These are phyloP conservation scores for Salvia sclarea DNA, from an alignment of 305 asterid species.

Conservation along the genomic window DNA sequence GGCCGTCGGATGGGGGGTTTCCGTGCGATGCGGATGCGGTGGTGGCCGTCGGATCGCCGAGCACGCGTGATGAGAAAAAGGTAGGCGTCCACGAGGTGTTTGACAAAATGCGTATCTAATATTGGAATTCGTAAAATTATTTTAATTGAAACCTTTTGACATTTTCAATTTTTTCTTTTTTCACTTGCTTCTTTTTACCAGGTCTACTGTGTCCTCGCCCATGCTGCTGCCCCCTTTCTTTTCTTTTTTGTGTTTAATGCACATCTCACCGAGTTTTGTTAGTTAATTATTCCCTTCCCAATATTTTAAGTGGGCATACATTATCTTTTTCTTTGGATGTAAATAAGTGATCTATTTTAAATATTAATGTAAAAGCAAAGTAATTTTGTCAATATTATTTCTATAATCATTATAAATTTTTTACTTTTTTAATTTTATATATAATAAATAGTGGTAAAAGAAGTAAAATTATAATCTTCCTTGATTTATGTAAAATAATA, in stretches of 20 bases:
- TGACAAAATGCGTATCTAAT: constrained; percentile 67
- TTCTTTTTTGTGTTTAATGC: neutral
- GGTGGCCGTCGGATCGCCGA: constrained; percentile 55
- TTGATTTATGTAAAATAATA: too few species aligned
- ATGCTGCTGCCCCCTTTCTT: neutral
- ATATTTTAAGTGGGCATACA: too few species aligned
- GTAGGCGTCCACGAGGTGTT: constrained; percentile 60
- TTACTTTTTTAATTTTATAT: too few species aligned
- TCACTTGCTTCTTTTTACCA: constrained; percentile 22
- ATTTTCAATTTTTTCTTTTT: constrained; percentile 26
- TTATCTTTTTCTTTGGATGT: too few species aligned
- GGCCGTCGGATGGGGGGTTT: constrained; percentile 58
- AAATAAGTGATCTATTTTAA: too few species aligned
- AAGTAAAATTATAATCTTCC: too few species aligned
- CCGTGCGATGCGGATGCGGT: constrained; percentile 60
- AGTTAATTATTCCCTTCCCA: too few species aligned
- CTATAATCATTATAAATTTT: too few species aligned
- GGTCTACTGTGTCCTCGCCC: constrained; percentile 23
- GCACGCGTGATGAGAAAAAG: constrained; percentile 75
- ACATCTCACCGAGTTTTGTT: neutral
- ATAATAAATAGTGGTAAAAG: too few species aligned
- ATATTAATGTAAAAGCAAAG: too few species aligned
- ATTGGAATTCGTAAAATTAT: constrained; percentile 43
- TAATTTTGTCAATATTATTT: too few species aligned
- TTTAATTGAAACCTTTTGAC: constrained; percentile 37